Conservation (phyloP, 176 grass and related monocot genomes). For the Thinopyrum elongatum region DNA sequence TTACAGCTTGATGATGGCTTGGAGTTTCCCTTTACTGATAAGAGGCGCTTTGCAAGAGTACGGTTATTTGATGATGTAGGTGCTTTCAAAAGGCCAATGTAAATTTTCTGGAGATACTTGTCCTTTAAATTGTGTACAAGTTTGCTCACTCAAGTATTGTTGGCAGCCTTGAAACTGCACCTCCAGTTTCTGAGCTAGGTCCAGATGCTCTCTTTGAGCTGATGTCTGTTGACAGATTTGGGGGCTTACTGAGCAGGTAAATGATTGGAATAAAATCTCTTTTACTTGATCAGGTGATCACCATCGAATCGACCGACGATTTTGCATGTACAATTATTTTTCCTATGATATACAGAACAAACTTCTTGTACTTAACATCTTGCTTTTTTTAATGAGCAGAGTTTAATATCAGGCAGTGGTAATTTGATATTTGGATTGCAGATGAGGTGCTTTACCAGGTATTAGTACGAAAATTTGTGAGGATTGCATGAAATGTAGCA, state of each 20-base stretch:
- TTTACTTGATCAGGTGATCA: constrained; percentile 77
- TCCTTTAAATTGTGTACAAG: neutral
- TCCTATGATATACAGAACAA: neutral
- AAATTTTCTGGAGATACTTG: neutral
- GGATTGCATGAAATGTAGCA: neutral
- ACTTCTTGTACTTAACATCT: neutral
- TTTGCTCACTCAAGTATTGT: constrained; percentile 21
- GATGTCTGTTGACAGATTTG: constrained; percentile 51
- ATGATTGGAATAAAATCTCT: constrained; percentile 79
- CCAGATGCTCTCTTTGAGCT: constrained; percentile 71
- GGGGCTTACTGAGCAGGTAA: constrained; percentile 48
- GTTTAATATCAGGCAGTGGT: constrained; percentile 73
- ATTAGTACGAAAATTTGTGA: neutral
- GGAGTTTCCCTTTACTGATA: too few species aligned
- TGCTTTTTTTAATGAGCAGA: constrained; percentile 32
- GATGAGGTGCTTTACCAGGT: constrained; percentile 95
- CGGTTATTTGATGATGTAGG: too few species aligned
- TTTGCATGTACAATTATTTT: constrained; percentile 14
- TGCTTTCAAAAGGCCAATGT: too few species aligned
- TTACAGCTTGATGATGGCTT: too few species aligned
- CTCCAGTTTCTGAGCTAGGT: constrained; percentile 83
- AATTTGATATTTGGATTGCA: constrained; percentile 91
- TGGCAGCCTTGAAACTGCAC: constrained; percentile 71
- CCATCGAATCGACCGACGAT: neutral
- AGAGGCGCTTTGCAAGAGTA: too few species aligned